Evolutionary conservation across 805 yeast genomes (phyloP).

Genomic region (Yamadazyma takamatsuzukensis): DNA sequence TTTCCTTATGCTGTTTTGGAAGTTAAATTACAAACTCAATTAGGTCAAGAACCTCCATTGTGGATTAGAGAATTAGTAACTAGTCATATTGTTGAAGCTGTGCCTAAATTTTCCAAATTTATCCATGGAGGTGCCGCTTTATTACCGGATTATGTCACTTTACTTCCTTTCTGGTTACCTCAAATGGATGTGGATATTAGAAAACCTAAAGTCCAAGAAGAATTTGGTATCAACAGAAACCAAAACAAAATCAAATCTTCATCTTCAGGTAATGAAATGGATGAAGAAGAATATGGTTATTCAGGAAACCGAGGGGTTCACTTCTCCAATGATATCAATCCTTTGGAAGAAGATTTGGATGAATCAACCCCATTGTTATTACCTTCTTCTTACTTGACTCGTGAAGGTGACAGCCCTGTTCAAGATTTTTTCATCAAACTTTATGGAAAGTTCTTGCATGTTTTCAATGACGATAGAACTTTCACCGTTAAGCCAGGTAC

Average conservation of each 20-base stretch:
- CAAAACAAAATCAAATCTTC: slow-evolving; percentile 22
- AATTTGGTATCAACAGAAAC: slow-evolving; percentile 59
- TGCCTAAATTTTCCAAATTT: slow-evolving; percentile 95
- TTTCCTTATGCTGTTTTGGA: slow-evolving; percentile 98
- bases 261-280: slow-evolving; percentile 56
- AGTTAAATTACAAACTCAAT: slow-evolving; percentile 94
- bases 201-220: slow-evolving; percentile 67
- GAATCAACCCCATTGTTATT: slow-evolving; percentile 41
- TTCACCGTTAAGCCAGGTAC: slow-evolving; percentile 44
- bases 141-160: slow-evolving; percentile 74
- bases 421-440: slow-evolving; percentile 26
- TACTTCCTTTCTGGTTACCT: slow-evolving; percentile 96
- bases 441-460: slow-evolving; percentile 36
- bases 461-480: slow-evolving; percentile 43
- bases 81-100: slow-evolving; percentile 94
- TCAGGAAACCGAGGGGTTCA: slow-evolving; percentile 26
- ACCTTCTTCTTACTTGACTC: slow-evolving; percentile 29
- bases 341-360: slow-evolving; percentile 49
- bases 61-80: slow-evolving; percentile 94
- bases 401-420: slow-evolving; percentile 27
- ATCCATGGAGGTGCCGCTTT: slow-evolving; percentile 96
- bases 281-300: slow-evolving; percentile 54
- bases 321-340: slow-evolving; percentile 43
- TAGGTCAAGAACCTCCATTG: slow-evolving; percentile 98
- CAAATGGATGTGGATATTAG: slow-evolving; percentile 96